Conservation (phyloP, 352 stramenopile species). For the Phytopythium litorale region DNA sequence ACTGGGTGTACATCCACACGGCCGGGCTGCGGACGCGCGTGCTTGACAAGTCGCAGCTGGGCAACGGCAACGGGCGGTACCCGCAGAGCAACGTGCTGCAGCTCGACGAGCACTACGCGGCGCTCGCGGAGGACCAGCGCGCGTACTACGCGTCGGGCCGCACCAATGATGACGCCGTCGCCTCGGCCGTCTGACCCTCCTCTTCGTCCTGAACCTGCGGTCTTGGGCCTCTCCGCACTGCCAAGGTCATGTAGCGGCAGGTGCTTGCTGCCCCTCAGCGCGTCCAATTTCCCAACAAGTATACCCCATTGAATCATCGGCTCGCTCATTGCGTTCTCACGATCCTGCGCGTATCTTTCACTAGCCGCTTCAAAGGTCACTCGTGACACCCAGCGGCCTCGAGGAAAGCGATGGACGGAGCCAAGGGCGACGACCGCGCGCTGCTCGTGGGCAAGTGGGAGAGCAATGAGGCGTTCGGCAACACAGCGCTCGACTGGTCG, state of each 20-base stretch:
- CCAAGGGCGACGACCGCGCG: not conserved
- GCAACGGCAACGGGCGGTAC: slow-evolving; percentile 46
- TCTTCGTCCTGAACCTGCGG: slow-evolving; percentile 7
- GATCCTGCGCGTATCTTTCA: not conserved
- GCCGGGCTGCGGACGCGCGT: slow-evolving; percentile 29
- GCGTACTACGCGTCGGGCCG: slow-evolving; percentile 43
- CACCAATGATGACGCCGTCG: slow-evolving; percentile 9
- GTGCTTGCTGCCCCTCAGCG: not conserved
- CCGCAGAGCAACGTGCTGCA: slow-evolving; percentile 55
- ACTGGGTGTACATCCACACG: slow-evolving; percentile 74
- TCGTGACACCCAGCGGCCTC: not conserved
- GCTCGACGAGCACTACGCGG: slow-evolving; percentile 72
- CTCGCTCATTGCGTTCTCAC: not conserved
- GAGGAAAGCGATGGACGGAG: slow-evolving; percentile 5
- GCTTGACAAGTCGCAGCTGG: slow-evolving; percentile 48
- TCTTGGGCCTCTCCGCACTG: too few relatives aligned
- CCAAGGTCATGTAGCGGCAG: too few relatives aligned
- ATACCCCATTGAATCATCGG: not conserved
- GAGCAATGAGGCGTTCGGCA: slow-evolving; percentile 74
- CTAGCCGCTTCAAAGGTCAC: not conserved
- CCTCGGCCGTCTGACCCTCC: slow-evolving; percentile 21
- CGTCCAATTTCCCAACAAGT: not conserved
- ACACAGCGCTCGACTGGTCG: slow-evolving; percentile 73
- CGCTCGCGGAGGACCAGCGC: slow-evolving; percentile 60
- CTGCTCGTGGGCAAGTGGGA: slow-evolving; percentile 40